Evolutionary conservation across 2,329 filamentous ascomycete species (phyloP).

Genomic region (Alternaria novae-zelandiae): DNA sequence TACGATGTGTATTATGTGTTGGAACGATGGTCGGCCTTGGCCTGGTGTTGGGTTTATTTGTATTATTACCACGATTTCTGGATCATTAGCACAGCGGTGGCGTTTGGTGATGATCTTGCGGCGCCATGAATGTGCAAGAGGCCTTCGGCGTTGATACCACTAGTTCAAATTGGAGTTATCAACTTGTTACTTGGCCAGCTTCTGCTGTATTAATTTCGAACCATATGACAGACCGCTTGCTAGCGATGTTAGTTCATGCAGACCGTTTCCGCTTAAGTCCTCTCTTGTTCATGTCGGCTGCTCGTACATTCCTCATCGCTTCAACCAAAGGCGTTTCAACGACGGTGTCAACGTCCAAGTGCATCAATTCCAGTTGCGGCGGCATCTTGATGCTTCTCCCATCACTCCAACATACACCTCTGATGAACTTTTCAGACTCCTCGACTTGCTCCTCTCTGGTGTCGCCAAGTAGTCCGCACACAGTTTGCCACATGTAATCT

Average conservation of each 20-base stretch:
- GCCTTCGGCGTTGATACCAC: not conserved
- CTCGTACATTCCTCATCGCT: not conserved
- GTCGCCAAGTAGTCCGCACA: not conserved
- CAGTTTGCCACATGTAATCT: not conserved
- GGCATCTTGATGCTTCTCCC: not conserved
- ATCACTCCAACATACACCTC: not conserved
- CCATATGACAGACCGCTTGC: not conserved
- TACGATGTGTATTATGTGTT: not conserved
- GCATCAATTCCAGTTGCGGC: not conserved
- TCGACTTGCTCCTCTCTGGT: not conserved
- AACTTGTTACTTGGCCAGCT: not conserved
- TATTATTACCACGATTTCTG: not conserved
- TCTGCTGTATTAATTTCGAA: not conserved
- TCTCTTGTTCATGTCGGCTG: not conserved
- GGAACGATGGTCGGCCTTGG: not conserved
- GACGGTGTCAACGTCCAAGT: not conserved
- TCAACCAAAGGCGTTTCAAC: not conserved
- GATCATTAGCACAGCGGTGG: constrained; percentile 5
- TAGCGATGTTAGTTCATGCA: not conserved
- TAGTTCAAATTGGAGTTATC: not conserved
- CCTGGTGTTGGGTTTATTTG: constrained; percentile 1
- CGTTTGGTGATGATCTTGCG: not conserved
- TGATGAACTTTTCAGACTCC: not conserved
- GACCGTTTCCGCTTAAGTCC: rapidly evolving
- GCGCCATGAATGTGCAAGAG: not conserved